Percentiles rank a stretch among this genome's conserved stretches.
These are phyloP conservation scores for Aspergillus hortae DNA, from an alignment of 2,329 filamentous ascomycete species.

Conservation along the genomic window DNA sequence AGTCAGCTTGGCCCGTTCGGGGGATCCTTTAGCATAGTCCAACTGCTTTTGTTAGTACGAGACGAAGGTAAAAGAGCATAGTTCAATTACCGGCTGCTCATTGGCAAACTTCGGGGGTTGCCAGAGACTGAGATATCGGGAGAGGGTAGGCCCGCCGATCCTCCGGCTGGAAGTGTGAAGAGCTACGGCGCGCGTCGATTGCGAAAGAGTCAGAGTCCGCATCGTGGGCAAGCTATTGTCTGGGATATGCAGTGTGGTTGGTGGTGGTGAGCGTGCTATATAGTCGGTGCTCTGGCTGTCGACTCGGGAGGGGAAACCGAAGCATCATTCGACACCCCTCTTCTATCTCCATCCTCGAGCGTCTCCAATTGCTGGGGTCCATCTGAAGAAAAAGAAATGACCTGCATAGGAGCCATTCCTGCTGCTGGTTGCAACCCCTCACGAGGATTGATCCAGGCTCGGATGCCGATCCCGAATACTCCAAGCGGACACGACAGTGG, in stretches of 20 bases:
- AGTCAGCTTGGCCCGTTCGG: conserved; percentile 31
- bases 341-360: neutral
- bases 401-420: neutral
- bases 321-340: neutral
- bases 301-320: neutral
- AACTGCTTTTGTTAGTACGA: conserved; percentile 8
- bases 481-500: neutral
- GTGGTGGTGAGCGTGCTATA: neutral
- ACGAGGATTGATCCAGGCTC: neutral
- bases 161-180: neutral
- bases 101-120: conserved; percentile 24
- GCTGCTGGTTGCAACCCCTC: neutral
- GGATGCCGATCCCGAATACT: neutral
- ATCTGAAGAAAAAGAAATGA: neutral
- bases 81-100: conserved; percentile 18
- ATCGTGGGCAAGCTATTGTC: neutral
- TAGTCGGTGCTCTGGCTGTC: neutral
- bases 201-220: neutral
- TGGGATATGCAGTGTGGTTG: neutral
- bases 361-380: no score
- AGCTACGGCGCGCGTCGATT: neutral
- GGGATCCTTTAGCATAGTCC: conserved; percentile 25
- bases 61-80: neutral
- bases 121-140: conserved; percentile 6
- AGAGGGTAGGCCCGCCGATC: neutral